Evolutionary conservation across 345 rosid species (phyloP).

Genomic region (Eucalyptus grandis): DNA sequence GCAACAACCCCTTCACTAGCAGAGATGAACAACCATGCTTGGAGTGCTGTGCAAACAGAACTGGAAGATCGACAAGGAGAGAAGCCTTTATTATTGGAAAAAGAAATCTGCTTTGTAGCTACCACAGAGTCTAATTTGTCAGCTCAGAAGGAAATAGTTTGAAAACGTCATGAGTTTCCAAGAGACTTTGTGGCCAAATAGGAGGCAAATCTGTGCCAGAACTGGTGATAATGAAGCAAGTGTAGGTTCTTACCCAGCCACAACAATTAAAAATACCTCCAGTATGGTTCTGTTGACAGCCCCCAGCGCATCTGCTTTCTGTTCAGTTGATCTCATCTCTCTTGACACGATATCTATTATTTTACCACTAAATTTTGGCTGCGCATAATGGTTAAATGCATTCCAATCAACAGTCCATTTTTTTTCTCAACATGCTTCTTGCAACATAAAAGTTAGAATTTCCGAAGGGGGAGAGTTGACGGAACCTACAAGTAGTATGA

Average conservation of each 20-base stretch:
- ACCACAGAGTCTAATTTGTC: no score
- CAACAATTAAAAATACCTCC: slow-evolving; percentile 16
- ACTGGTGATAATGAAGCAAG: neutral
- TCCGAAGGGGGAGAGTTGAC: no score
- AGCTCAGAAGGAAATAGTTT: no score
- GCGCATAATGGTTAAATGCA: neutral
- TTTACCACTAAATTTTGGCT: slow-evolving; percentile 35
- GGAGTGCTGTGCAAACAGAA: no score
- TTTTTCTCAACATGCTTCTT: neutral
- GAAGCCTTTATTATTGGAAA: no score
- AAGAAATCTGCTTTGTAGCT: no score
- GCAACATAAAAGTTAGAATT: no score
- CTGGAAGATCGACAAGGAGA: no score
- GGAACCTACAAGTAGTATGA: slow-evolving; percentile 41
- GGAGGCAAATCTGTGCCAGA: neutral
- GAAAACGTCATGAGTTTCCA: no score
- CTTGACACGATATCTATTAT: slow-evolving; percentile 31
- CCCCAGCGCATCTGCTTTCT: slow-evolving; percentile 17
- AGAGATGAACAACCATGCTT: no score
- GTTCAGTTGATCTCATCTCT: slow-evolving; percentile 13
- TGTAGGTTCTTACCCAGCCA: slow-evolving; percentile 13
- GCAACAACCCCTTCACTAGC: no score
- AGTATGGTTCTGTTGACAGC: slow-evolving; percentile 27
- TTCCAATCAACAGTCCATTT: neutral
- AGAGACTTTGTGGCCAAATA: neutral